Conservation (phyloP, 768 basidiomycete species). For the Mycena chlorophos region DNA sequence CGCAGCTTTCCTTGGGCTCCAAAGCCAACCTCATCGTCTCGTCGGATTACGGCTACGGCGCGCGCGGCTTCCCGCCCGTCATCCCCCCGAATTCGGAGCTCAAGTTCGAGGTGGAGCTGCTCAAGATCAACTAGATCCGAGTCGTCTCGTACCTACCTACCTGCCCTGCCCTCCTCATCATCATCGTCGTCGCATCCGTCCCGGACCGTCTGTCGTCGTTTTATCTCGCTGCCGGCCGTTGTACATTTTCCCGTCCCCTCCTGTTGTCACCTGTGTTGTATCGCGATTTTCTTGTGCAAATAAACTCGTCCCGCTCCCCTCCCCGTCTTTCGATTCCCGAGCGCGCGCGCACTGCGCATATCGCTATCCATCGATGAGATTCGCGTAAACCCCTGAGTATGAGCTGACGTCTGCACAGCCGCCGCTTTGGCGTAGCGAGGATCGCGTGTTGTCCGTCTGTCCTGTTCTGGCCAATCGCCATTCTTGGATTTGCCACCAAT, state of each 20-base stretch:
- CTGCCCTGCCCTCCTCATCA: not conserved
- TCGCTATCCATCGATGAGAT: not conserved
- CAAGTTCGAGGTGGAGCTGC: slow-evolving; percentile 80
- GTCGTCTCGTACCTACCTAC: not conserved
- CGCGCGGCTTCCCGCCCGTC: slow-evolving; percentile 72
- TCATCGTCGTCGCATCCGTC: not conserved
- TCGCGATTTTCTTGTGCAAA: not conserved
- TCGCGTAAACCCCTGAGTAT: too few relatives aligned
- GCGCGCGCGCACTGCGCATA: too few relatives aligned
- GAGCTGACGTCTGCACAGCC: too few relatives aligned
- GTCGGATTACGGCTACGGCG: slow-evolving; percentile 79
- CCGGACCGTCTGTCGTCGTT: not conserved
- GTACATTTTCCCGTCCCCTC: not conserved
- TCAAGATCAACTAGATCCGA: slow-evolving; percentile 60
- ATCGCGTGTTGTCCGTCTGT: too few relatives aligned
- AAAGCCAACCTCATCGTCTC: slow-evolving; percentile 68
- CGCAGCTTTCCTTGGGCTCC: slow-evolving; percentile 71
- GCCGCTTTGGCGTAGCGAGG: too few relatives aligned
- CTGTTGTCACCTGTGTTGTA: not conserved
- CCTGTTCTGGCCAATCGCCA: too few relatives aligned
- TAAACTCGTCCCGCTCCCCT: not conserved
- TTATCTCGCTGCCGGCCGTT: too few relatives aligned
- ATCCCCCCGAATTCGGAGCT: slow-evolving; percentile 78
- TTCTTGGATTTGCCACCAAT: too few relatives aligned
- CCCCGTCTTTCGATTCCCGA: not conserved